Base-by-base conservation (phyloP, 306 rosid genomes). In the Castanea crenata region DNA sequence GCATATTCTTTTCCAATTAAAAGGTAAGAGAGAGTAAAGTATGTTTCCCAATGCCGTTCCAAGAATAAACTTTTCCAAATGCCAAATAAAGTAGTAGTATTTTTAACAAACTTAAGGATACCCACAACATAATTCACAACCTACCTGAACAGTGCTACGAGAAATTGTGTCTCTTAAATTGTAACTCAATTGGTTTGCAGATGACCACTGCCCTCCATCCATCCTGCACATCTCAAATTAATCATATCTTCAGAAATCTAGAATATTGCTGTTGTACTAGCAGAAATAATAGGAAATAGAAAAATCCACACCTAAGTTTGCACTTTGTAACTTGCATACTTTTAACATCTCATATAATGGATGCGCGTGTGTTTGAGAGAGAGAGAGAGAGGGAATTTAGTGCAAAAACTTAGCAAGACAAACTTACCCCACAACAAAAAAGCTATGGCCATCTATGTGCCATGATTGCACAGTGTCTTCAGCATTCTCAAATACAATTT, bases 141-240 rank as follows among this genome's bases (percentile, higher is more conserved):
- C 55, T 82, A 93, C 98, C 94, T 92, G 98, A 85, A 90, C 92
- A 1, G 97, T 89, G 87, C 78, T 84, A 52, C 95, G 97, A 85
- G 96, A 86, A 72, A 94, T 63, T 6, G 97, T 86, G 83, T 94
- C 98, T 85, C 89, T 75, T 79, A 92, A 54, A 84, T 94, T 92
- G 88, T 94, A 94, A 69, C 27, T 79, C 52, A 58, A 67, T 76
- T 94, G 87, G 85, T 92, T 92, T 16, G 86, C 88, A 34, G 80
- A 79, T 29, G 92, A 41, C 98, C 98, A 94, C 67, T 73, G 89
- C 65, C 98, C 98, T 79, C 90, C 94, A 84, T 94, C 91, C 97
- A 94, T 92, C 78, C 98, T 94, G 83, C 14, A 57, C 76, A 83
- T 71, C 73, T 2, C 51, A 15, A 76, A 83, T 67, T 51, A 19